Evolutionary conservation across 2,329 filamentous ascomycete genomes (phyloP), one percentile per base, ranked within the genome.

Genomic region (Clonostachys rhizophaga): DNA sequence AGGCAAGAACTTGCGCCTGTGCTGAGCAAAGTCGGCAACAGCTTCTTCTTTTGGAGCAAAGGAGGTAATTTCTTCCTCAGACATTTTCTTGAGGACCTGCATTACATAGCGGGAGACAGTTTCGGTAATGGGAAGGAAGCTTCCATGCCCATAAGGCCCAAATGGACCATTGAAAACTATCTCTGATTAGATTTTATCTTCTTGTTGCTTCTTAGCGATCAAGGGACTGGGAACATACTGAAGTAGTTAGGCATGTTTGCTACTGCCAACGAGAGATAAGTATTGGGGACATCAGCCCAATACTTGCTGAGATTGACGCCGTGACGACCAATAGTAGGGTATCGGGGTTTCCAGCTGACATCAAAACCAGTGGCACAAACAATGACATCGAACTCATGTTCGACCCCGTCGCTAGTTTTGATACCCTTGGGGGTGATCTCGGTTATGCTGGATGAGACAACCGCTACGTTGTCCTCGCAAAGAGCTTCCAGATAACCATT

Each of bases 331-430:
- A 72, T 58, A 30, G 34, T 33, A 30, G 42, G 42, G 20, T 30
- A 43, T 13, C 42, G 24, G 13, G 42, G 42, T 12, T 30, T 13
- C 18, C 24, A 43, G 17, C 18, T 30, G 18, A 69, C 69, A 53
- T 79, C 70, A 54, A 78, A 79, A 5, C 76, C 75, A 1, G 75
- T 79, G 34, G 76, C 76, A 51, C 76, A 79, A 45, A 81, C 64
- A 33, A 82, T 72, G 30, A 67, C 69, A 53, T 83, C 79, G n/a
- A 79, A 68, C 43, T 74, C 65, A 42, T 75, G 54, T 14, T 72
- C 56, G 43, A 68, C 5, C 2, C 60, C 62, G 40, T 65, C 57
- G 3, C 47, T 47, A 2, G 56, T 58, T 17, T 46, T 53, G 12
- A 68, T 56, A 1, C 65, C 62, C 2, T 54, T 57, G 33, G 56